Evolutionary conservation across 1,284 basidiomycete species (phyloP).

Genomic region (Trametes sp.): DNA sequence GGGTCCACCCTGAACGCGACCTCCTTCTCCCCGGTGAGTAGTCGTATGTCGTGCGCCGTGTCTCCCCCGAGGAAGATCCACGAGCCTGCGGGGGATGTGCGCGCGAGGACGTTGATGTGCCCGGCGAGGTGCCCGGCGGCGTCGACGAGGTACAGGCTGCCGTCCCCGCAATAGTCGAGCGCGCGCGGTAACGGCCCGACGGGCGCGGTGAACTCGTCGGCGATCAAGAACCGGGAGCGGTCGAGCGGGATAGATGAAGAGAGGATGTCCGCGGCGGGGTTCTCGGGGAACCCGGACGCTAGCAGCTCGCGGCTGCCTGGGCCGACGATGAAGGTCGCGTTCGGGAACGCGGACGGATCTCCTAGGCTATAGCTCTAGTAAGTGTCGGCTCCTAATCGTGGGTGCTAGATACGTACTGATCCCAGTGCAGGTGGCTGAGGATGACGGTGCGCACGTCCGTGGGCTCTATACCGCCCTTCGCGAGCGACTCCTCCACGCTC

Average conservation of each 20-base stretch:
- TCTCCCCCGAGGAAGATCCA: conserved; percentile 68
- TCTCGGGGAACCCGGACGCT: conserved; percentile 49
- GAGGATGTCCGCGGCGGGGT: conserved; percentile 45
- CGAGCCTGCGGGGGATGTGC: conserved; percentile 58
- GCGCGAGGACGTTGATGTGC: conserved; percentile 61
- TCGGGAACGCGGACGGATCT: conserved; percentile 51
- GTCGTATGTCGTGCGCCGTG: conserved; percentile 59
- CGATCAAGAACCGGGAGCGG: conserved; percentile 49
- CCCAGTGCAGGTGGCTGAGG: conserved; percentile 57
- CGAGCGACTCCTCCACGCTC: conserved; percentile 55
- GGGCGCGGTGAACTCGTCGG: conserved; percentile 41
- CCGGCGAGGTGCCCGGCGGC: conserved; percentile 60
- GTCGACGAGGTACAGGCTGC: conserved; percentile 61
- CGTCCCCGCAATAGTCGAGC: conserved; percentile 62
- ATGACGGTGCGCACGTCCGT: conserved; percentile 52
- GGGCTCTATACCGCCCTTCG: conserved; percentile 53
- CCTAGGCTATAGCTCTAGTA: conserved; percentile 44
- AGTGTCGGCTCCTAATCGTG: too few relatives aligned
- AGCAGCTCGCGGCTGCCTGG: conserved; percentile 46
- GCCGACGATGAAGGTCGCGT: conserved; percentile 54
- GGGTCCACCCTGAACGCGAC: conserved; percentile 44
- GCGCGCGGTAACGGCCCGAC: conserved; percentile 61
- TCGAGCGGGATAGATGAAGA: conserved; percentile 50
- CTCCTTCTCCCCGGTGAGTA: conserved; percentile 54
- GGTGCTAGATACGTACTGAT: conserved; percentile 34